Base-by-base conservation (phyloP, 306 rosid species). In the Fagus crenata region DNA sequence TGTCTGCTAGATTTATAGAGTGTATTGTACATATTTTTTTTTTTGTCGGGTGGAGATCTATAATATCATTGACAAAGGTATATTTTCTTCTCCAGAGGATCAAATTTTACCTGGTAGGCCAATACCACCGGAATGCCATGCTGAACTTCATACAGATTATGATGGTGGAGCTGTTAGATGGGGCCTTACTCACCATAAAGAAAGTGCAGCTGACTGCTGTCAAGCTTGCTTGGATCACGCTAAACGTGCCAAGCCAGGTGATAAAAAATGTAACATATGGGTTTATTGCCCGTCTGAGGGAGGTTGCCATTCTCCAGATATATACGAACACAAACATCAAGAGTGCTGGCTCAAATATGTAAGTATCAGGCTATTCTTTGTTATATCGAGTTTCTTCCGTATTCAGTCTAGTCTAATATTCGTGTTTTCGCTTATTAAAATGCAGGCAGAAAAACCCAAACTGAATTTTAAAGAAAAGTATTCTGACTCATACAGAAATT, bases 331-430 rank as follows among this genome's bases (percentile, higher is more conserved):
- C 76, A 90, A 84, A 86, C 89, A 86, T 84, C 89, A 76, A 71
- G 98, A 92, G 60, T 95, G 98, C 84, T 95, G 98, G 98, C 86
- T 95, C 49, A 95, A 95, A 95, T 89, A 83, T 79, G 98, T 95
- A 83, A 90, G 93, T 69, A 59, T 75, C 22, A 37, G 53, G 69
- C 80, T 35, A 32, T 15, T 54, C 31, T 77, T 68, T 63, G 18
- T 61, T 39, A n/a, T 58, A 1, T 53, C 14, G 17, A 3, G 67
- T 22, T 14, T 58, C n/a, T 56, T 72, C 43, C 3, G 4, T 60
- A 31, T 78, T 69, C 39, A 6, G 33, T 39, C 39, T 42, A 81
- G 64, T 73, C 84, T 83, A 51, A 83, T 33, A 11, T 70, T 80
- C 37, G 75, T 49, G 67, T 49, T 63, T 35, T 73, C 42, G 51